Percentiles rank a stretch among this genome's conserved stretches.
Conservation (phyloP, 1,284 basidiomycete species). For the Cryptococcus wingfieldii region DNA sequence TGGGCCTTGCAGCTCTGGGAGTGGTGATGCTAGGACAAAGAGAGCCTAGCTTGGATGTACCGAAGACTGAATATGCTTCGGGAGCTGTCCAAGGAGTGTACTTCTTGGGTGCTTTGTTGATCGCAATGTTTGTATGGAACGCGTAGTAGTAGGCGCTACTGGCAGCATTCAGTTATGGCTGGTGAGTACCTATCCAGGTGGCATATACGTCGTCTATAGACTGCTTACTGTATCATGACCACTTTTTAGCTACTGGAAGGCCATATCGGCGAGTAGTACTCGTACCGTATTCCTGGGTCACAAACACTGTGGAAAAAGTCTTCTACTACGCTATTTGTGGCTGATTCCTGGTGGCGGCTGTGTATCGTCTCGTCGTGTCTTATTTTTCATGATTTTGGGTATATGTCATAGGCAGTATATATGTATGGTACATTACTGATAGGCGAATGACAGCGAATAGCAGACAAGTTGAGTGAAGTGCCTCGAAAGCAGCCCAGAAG, state of each 20-base stretch:
- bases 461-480: no score
- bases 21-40: constrained; percentile 9
- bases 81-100: constrained; percentile 9
- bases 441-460: no score
- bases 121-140: constrained; percentile 21
- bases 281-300: no score
- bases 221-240: background rate
- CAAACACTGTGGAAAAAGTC: no score
- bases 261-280: no score
- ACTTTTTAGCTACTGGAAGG: background rate
- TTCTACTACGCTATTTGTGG: no score
- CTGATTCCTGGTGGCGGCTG: no score
- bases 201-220: background rate
- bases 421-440: no score
- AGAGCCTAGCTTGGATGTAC: constrained; percentile 9
- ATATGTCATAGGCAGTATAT: no score
- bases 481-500: no score
- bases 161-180: background rate
- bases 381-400: no score
- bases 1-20: constrained; percentile 17
- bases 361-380: no score
- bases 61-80: constrained; percentile 17
- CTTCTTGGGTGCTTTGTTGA: constrained; percentile 8
- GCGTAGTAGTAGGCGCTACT: constrained; percentile 5
- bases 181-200: background rate